A percentile compares a stretch with the other conserved stretches of the same genome.
Evolutionary conservation across 176 grass and related monocot species (phyloP).

Genomic region (Eleusine coracana): DNA sequence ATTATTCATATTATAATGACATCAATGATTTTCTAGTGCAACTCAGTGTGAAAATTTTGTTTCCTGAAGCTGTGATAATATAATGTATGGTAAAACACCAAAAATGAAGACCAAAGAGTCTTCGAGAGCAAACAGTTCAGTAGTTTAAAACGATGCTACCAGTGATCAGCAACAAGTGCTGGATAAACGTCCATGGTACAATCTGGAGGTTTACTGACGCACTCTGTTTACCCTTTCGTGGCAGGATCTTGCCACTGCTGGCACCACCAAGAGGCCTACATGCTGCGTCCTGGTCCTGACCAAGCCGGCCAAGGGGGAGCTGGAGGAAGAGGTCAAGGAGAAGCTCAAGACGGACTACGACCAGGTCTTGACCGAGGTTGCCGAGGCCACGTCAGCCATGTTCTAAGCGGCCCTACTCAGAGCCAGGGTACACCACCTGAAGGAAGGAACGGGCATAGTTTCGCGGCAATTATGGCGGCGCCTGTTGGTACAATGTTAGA

Average conservation of each 20-base stretch:
- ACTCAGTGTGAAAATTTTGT: neutral
- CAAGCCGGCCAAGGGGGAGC: slow-evolving; percentile 66
- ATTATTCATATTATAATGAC: neutral
- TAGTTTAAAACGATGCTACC: neutral
- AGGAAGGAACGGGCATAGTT: neutral
- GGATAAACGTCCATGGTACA: neutral
- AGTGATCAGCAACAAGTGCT: neutral
- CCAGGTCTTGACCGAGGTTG: slow-evolving; percentile 64
- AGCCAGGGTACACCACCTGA: neutral
- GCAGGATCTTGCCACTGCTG: slow-evolving; percentile 77
- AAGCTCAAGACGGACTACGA: slow-evolving; percentile 70
- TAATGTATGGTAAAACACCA: neutral
- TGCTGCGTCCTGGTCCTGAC: slow-evolving; percentile 74
- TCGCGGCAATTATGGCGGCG: too few species aligned
- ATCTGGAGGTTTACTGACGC: neutral
- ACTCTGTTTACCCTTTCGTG: neutral
- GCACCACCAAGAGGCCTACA: slow-evolving; percentile 86
- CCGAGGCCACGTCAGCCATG: slow-evolving; percentile 59
- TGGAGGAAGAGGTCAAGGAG: slow-evolving; percentile 63
- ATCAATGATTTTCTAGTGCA: neutral
- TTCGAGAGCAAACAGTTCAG: neutral
- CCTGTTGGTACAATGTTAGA: slow-evolving; percentile 1
- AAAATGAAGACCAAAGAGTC: neutral
- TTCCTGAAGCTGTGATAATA: neutral
- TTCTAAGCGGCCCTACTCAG: slow-evolving; percentile 39